Base-by-base conservation (phyloP, 441 rosid genomes). In the Bruguiera hainesii region DNA sequence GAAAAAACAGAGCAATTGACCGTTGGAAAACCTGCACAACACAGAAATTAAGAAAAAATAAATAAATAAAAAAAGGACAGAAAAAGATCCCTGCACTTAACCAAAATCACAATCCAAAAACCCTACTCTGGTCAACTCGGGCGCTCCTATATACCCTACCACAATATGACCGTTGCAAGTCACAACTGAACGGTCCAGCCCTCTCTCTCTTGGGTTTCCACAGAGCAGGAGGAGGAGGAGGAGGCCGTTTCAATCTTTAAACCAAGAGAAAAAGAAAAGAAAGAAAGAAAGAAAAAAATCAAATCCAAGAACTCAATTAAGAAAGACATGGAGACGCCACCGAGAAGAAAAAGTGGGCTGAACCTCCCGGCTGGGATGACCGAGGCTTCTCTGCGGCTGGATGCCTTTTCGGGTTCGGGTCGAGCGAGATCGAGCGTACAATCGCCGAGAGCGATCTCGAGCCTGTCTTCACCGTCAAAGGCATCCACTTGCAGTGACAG, bases 351-450 rank as follows among this genome's bases (percentile, higher is more conserved):
- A 79, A 82, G 91, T 60, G 95, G 99, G 3, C 63, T 95, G 50
- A 92, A 92, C 64, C 96, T 95, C 70, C 99, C 98, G n/a, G 80
- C 96, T 16, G 93, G 93, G 71, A 95, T 92, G 99, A 86, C 75
- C 58, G 85, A 82, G 66, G 79, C 94, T 19, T 85, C 92, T 7
- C 73, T 95, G 11, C 79, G 84, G 15, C 80, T 95, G 0, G 98
- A 95, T 19, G 80, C 85, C 29, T 64, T 60, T 18, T 70, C 96
- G 21, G 78, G 81, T 61, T 81, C 96, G 31, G 78, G 83, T 65
- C 82, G 88, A 23, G 79, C 86, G 25, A 74, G 85, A 23, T 79
- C 58, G 28, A 55, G 28, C 58, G 23, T 55, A 55, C 58, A 55
- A 0, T 93, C 98, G 2, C 88, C 97, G 0, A 86, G 97, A 18